Percentiles rank a stretch among this genome's conserved stretches.
Evolutionary conservation across 768 basidiomycete genomes (phyloP).

Genomic region (Arthromyces matolae): DNA sequence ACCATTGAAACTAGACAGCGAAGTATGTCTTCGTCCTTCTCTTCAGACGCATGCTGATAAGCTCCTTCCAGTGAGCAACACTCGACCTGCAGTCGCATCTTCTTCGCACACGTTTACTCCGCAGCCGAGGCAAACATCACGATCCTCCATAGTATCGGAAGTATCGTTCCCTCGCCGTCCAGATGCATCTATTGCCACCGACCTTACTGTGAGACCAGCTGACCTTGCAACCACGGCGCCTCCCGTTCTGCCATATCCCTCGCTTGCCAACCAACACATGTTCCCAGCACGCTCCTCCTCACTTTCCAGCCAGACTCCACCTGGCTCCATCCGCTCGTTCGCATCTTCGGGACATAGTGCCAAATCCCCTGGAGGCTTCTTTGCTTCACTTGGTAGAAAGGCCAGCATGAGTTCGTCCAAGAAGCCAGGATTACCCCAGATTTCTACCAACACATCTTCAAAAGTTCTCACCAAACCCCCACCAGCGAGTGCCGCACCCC

Average conservation of each 20-base stretch:
- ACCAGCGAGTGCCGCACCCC: slow-evolving; percentile 19
- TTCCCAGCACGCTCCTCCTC: slow-evolving; percentile 31
- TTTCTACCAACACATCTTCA: slow-evolving; percentile 23
- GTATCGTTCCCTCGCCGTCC: slow-evolving; percentile 75
- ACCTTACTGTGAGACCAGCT: slow-evolving; percentile 48
- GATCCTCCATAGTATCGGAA: slow-evolving; percentile 70
- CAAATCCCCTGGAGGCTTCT: slow-evolving; percentile 57
- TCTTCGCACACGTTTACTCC: slow-evolving; percentile 42
- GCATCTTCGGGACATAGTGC: slow-evolving; percentile 36
- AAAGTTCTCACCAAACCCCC: slow-evolving; percentile 22
- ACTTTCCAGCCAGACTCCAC: slow-evolving; percentile 34
- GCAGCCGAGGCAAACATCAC: slow-evolving; percentile 65
- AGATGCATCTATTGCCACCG: slow-evolving; percentile 78
- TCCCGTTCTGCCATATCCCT: slow-evolving; percentile 71
- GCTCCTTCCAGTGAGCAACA: slow-evolving; percentile 23
- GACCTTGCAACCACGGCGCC: slow-evolving; percentile 55
- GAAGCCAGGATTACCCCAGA: slow-evolving; percentile 18
- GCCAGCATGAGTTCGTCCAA: slow-evolving; percentile 42
- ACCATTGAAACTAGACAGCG: slow-evolving; percentile 49
- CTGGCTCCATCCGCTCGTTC: slow-evolving; percentile 49
- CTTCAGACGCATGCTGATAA: slow-evolving; percentile 3
- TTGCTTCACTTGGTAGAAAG: slow-evolving; percentile 72
- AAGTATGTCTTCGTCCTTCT: slow-evolving; percentile 38
- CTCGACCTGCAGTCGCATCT: slow-evolving; percentile 29
- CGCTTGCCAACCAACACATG: slow-evolving; percentile 43